These are phyloP conservation scores for Knufia petricola DNA, from an alignment of 2,329 filamentous ascomycete species.

Conservation along the genomic window DNA sequence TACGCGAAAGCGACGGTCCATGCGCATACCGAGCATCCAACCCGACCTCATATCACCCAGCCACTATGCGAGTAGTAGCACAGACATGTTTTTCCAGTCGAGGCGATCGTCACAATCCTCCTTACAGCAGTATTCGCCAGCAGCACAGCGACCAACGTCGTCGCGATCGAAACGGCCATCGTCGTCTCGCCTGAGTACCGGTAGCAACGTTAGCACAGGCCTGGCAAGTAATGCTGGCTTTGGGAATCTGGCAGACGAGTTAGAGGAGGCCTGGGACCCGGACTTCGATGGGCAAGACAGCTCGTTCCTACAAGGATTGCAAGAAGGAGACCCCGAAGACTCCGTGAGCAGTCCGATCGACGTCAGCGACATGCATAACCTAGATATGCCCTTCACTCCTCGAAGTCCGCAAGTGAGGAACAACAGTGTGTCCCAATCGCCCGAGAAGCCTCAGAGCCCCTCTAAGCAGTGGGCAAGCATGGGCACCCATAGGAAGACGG, in stretches of 20 bases:
- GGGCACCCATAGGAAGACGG: constrained; percentile 29
- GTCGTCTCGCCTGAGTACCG: constrained; percentile 6
- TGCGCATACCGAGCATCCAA: constrained; percentile 16
- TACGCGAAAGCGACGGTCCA: constrained; percentile 18
- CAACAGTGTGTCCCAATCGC: constrained; percentile 20
- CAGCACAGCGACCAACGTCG: constrained; percentile 29
- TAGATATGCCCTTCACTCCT: constrained; percentile 16
- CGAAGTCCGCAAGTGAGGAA: constrained; percentile 17
- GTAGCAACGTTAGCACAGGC: constrained; percentile 5
- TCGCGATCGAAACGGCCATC: constrained; percentile 26
- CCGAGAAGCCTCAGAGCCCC: constrained; percentile 28
- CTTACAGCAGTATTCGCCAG: constrained; percentile 27
- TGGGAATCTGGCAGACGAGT: constrained; percentile 54
- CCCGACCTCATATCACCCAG: constrained; percentile 13
- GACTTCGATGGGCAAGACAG: constrained; percentile 41
- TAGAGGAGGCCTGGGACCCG: constrained; percentile 50
- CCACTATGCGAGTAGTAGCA: constrained; percentile 18
- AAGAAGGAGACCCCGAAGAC: constrained; percentile 25
- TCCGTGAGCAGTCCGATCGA: constrained; percentile 14
- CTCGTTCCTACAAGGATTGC: constrained; percentile 25
- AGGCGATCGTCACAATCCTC: constrained; percentile 22
- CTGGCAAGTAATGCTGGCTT: constrained; percentile 33
- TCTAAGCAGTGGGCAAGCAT: constrained; percentile 10
- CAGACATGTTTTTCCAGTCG: constrained; percentile 19
- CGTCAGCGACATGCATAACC: constrained; percentile 19